A percentile compares a stretch with the other conserved stretches of the same genome.
phyloP scores from a whole-genome alignment of 2,329 filamentous ascomycete species.

The Fusarium continuum region DNA sequence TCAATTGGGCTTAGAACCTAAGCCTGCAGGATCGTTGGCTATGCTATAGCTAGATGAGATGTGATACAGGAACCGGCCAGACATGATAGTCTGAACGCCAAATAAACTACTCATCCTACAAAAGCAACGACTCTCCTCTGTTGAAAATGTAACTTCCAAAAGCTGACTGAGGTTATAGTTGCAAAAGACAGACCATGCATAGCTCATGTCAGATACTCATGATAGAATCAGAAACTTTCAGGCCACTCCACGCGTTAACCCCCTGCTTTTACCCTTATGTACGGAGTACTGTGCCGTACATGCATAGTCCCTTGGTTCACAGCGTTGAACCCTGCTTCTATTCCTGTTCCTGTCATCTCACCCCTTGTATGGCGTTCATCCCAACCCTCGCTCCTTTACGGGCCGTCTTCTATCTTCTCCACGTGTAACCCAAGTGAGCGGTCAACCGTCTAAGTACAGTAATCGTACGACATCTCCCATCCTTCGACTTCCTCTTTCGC shows the following conservation, averaged over 20 bases:
- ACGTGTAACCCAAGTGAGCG: conserved; percentile 15
- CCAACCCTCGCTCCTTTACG: conserved; percentile 10
- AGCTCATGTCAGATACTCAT: not conserved
- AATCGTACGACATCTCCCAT: conserved; percentile 22
- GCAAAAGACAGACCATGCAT: not conserved
- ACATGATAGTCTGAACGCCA: not conserved
- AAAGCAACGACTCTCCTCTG: not conserved
- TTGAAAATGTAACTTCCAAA: not conserved
- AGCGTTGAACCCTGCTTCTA: conserved; percentile 2
- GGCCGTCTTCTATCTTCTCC: conserved; percentile 7
- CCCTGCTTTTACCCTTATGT: not conserved
- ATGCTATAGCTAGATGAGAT: not conserved
- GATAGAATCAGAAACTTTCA: not conserved
- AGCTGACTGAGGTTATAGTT: not conserved
- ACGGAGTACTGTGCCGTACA: no score
- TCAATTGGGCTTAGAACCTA: not conserved
- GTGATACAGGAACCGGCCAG: conserved; percentile 2
- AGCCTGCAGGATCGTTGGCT: conserved; percentile 19
- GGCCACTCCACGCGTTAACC: not conserved
- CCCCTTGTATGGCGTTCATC: conserved; percentile 17
- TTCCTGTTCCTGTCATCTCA: conserved; percentile 7
- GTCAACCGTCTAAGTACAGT: conserved; percentile 5
- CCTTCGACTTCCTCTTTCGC: no score
- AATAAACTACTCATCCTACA: not conserved
- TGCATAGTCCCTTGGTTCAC: no score